phyloP scores from a whole-genome alignment of 2,329 filamentous ascomycete genomes.

The Sphaceloma murrayae region DNA sequence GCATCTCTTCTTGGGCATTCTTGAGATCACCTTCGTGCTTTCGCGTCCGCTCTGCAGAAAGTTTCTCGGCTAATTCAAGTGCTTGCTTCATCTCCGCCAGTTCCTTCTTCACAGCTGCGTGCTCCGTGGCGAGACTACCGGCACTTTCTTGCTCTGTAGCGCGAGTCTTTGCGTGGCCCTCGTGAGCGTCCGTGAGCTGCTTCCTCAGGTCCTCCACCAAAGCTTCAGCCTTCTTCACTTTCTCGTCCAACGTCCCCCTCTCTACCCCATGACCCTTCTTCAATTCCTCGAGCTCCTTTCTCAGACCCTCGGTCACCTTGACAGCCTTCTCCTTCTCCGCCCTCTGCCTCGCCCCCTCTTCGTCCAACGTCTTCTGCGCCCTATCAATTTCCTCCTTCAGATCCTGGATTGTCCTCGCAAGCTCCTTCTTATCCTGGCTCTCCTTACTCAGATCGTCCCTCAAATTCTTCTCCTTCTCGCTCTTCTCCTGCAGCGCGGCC shows the following conservation, averaged over 20 bases:
- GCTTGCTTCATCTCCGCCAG: conserved; percentile 19
- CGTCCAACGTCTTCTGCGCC: conserved; percentile 24
- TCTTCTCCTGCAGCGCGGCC: conserved; percentile 25
- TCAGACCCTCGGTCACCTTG: conserved; percentile 20
- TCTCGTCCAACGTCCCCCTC: conserved; percentile 16
- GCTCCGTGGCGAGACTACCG: neutral
- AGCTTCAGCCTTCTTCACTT: conserved; percentile 19
- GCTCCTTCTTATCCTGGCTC: conserved; percentile 25
- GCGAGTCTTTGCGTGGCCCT: conserved; percentile 14
- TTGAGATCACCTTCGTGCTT: conserved; percentile 15
- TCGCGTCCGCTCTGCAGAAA: conserved; percentile 12
- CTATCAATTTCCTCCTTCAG: conserved; percentile 28
- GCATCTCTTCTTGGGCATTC: conserved; percentile 16
- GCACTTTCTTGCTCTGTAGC: neutral
- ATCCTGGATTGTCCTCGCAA: conserved; percentile 27
- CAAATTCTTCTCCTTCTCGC: conserved; percentile 26
- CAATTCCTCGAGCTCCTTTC: conserved; percentile 23
- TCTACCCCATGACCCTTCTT: conserved; percentile 13
- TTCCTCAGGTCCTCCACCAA: conserved; percentile 17
- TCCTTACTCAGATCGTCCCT: conserved; percentile 26
- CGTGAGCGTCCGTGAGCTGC: conserved; percentile 18
- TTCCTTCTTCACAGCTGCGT: conserved; percentile 18
- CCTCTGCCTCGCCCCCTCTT: conserved; percentile 16
- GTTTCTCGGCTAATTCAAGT: conserved; percentile 13
- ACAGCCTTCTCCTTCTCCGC: conserved; percentile 19